These are phyloP conservation scores for Pharnaceum exiguum DNA, from an alignment of 148 eudicot species.

Conservation along the genomic window DNA sequence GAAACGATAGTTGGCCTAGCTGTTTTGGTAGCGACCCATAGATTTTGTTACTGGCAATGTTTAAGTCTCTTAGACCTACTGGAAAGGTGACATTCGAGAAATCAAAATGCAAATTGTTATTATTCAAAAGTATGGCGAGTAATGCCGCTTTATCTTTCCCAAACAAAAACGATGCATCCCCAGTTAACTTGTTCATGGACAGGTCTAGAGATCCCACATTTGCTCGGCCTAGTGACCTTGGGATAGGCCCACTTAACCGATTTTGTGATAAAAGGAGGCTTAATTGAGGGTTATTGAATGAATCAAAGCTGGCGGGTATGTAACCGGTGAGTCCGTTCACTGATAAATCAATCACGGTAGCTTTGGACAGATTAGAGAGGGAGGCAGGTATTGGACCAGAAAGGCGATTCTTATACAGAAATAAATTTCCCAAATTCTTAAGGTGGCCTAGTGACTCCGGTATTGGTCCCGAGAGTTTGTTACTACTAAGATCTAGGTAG, in stretches of 20 bases:
- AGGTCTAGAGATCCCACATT: conserved; percentile 24
- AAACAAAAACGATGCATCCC: conserved; percentile 24
- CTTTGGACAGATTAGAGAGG: too few species aligned
- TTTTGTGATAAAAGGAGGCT: conserved; percentile 18
- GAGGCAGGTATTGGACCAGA: too few species aligned
- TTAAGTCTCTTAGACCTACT: conserved; percentile 13
- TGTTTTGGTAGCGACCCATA: conserved; percentile 35
- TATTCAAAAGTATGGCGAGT: not conserved
- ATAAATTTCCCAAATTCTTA: conserved; percentile 20
- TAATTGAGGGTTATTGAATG: conserved; percentile 12
- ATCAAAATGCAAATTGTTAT: conserved; percentile 37
- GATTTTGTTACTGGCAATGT: conserved; percentile 37
- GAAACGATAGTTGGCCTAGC: conserved; percentile 17
- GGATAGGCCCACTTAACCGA: conserved; percentile 36
- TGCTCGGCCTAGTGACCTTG: conserved; percentile 23
- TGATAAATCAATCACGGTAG: too few species aligned
- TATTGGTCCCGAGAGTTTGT: conserved; percentile 32
- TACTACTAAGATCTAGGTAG: conserved; percentile 20
- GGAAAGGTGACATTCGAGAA: conserved; percentile 27
- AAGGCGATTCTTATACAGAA: conserved; percentile 34
- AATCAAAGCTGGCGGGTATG: conserved; percentile 43
- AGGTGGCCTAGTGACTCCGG: conserved; percentile 31
- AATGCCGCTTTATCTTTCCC: not conserved
- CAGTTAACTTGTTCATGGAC: conserved; percentile 31
- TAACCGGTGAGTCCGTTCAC: conserved; percentile 46